Percentiles rank a stretch among this genome's conserved stretches.
These are phyloP conservation scores for Aspergillus quadrilineatus DNA, from an alignment of 2,329 filamentous ascomycete genomes.

Conservation along the genomic window DNA sequence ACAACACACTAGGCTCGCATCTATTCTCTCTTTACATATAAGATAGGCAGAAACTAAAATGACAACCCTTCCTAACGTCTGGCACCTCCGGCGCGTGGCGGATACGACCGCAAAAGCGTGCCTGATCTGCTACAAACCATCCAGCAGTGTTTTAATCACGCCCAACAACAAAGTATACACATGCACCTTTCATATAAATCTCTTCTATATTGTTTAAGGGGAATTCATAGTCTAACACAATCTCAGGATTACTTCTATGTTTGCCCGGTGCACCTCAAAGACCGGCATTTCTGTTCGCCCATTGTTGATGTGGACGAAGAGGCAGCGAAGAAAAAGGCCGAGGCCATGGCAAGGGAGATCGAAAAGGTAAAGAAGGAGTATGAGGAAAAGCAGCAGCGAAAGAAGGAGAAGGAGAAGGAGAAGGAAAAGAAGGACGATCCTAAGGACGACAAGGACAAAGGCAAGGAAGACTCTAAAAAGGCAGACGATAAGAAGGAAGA, in stretches of 20 bases:
- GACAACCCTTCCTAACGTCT: conserved; percentile 67
- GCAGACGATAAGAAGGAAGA: conserved; percentile 42
- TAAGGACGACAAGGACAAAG: conserved; percentile 45
- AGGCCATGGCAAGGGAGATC: conserved; percentile 46
- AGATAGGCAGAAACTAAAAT: background rate
- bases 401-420: conserved; percentile 63
- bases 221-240: background rate
- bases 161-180: conserved; percentile 75
- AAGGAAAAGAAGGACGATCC: conserved; percentile 47
- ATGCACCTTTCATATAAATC: background rate
- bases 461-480: conserved; percentile 45
- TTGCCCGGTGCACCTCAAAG: conserved; percentile 78
- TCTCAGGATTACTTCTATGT: conserved; percentile 85
- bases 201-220: background rate
- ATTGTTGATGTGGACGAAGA: conserved; percentile 46
- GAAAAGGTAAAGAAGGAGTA: conserved; percentile 55
- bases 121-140: conserved; percentile 88
- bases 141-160: conserved; percentile 81
- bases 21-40: background rate
- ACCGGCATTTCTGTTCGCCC: conserved; percentile 72
- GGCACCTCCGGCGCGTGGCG: conserved; percentile 81
- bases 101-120: conserved; percentile 81
- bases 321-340: conserved; percentile 44
- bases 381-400: conserved; percentile 73
- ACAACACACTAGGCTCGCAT: background rate